Evolutionary conservation across 2,329 filamentous ascomycete species (phyloP).

Genomic region (Fusarium sp.): DNA sequence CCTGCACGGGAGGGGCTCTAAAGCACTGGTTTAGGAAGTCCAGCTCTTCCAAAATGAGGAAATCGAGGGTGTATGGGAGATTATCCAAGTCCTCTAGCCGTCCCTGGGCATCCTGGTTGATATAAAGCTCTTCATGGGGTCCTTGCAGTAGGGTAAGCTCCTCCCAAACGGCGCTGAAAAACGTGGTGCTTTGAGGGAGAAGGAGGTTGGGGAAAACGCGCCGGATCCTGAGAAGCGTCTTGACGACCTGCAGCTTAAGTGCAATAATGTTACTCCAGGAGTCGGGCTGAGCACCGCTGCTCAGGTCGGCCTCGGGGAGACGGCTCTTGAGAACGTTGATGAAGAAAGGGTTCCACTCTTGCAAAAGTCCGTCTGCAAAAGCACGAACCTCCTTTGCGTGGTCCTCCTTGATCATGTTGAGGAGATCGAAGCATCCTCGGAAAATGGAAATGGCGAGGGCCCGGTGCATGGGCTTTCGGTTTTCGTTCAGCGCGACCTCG

Average conservation of each 20-base stretch:
- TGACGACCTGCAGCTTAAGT: constrained; percentile 93
- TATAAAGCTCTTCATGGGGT: constrained; percentile 84
- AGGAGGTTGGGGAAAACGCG: constrained; percentile 84
- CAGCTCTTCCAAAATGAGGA: constrained; percentile 90
- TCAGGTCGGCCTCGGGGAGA: constrained; percentile 71
- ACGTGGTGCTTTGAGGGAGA: constrained; percentile 80
- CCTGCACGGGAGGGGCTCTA: constrained; percentile 86
- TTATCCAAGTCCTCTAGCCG: constrained; percentile 89
- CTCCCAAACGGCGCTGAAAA: constrained; percentile 91
- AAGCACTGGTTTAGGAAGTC: constrained; percentile 95
- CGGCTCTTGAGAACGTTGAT: constrained; percentile 78
- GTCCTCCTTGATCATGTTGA: constrained; percentile 97
- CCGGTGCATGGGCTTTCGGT: constrained; percentile 78
- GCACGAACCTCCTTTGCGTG: constrained; percentile 86
- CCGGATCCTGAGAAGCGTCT: constrained; percentile 90
- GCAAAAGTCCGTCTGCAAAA: constrained; percentile 88
- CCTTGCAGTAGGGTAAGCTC: constrained; percentile 80
- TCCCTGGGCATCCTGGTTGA: constrained; percentile 85
- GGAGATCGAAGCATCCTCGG: constrained; percentile 89
- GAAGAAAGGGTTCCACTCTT: constrained; percentile 91
- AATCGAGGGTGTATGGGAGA: constrained; percentile 94
- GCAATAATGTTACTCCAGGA: constrained; percentile 84
- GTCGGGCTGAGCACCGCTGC: constrained; percentile 65
- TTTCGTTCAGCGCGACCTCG: constrained; percentile 80
- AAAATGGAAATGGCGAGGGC: constrained; percentile 92